A percentile compares a stretch with the other conserved stretches of the same genome.
These are phyloP conservation scores for Sonneratia caseolaris DNA, from an alignment of 345 rosid genomes.

Conservation along the genomic window DNA sequence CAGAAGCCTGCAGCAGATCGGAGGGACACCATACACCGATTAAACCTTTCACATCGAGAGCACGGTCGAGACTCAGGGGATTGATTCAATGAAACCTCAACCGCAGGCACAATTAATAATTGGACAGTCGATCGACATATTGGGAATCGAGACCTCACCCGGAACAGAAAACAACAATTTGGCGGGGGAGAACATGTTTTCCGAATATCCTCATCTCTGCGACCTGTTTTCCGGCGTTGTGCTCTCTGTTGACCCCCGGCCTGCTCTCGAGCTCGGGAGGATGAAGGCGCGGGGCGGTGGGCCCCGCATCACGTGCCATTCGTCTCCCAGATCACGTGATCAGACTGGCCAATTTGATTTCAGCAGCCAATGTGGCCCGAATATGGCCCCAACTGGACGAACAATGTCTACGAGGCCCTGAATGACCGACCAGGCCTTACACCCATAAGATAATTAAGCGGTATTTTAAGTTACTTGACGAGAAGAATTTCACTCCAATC, in stretches of 20 bases:
- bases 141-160: constrained; percentile 9
- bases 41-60: neutral
- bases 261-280: neutral
- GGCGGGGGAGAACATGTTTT: constrained; percentile 13
- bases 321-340: neutral
- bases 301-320: neutral
- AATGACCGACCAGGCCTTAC: no score
- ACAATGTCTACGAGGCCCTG: no score
- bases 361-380: no score
- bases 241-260: neutral
- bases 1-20: constrained; percentile 13
- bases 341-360: neutral
- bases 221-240: neutral
- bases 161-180: constrained; percentile 13
- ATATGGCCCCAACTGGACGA: no score
- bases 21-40: neutral
- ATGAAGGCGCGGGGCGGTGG: neutral
- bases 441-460: no score
- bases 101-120: neutral
- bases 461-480: no score
- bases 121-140: neutral
- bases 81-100: neutral
- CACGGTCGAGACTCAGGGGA: no score
- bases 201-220: constrained; percentile 12
- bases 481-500: no score